A percentile compares a stretch with the other conserved stretches of the same genome.
Conservation (phyloP, 129 eudicot genomes). For the Rutidosis leptorrhynchoides region DNA sequence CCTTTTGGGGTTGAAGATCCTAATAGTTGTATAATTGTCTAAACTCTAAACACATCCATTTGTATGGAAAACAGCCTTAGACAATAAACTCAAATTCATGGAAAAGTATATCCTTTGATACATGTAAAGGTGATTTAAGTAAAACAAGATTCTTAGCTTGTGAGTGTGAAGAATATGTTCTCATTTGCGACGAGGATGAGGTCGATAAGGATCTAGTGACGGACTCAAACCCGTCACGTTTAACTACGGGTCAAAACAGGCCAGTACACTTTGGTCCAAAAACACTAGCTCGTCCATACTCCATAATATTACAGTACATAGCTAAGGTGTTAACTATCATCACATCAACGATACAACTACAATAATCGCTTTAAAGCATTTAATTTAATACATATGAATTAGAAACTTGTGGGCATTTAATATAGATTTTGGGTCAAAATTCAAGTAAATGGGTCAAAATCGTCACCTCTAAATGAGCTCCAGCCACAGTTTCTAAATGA, state of each 20-base stretch:
- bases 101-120: conserved; percentile 25
- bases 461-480: not conserved
- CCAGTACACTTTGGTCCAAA: not conserved
- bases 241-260: not conserved
- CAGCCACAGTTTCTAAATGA: not conserved
- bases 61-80: conserved; percentile 20
- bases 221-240: not conserved
- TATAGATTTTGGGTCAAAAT: not conserved
- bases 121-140: conserved; percentile 32
- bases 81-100: conserved; percentile 5
- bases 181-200: conserved; percentile 30
- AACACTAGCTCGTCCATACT: not conserved
- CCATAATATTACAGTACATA: not conserved
- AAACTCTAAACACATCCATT: conserved; percentile 18
- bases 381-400: not conserved
- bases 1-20: conserved; percentile 87
- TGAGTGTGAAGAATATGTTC: conserved; percentile 47
- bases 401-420: not conserved
- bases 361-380: not conserved
- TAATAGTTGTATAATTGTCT: conserved; percentile 79
- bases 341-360: not conserved
- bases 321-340: not conserved
- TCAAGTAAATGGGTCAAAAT: not conserved
- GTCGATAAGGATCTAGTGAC: not conserved
- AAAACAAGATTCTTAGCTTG: conserved; percentile 60